Evolutionary conservation across 1,139 yeast genomes (phyloP).

Genomic region (Suhomyces terraborum): DNA sequence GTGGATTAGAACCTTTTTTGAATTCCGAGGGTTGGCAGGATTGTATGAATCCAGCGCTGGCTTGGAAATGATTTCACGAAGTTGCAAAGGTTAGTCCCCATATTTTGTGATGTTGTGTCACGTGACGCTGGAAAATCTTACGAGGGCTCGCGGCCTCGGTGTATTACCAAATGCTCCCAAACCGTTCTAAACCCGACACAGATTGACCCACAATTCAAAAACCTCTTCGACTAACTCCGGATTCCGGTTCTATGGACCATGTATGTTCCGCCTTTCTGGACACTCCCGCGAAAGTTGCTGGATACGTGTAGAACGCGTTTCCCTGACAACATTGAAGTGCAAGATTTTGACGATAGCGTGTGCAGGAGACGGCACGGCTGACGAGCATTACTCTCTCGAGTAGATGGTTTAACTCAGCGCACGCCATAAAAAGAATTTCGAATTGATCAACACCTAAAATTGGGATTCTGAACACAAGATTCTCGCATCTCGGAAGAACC

Average conservation of each 20-base stretch:
- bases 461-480: background rate
- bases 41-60: too few relatives aligned
- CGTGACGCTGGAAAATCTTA: background rate
- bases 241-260: background rate
- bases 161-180: background rate
- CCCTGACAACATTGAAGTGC: background rate
- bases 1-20: too few relatives aligned
- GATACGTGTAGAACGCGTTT: background rate
- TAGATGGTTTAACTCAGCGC: background rate
- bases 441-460: too few relatives aligned
- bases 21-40: background rate
- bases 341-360: background rate
- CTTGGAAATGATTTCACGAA: too few relatives aligned
- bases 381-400: background rate
- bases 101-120: too few relatives aligned
- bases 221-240: background rate
- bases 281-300: background rate
- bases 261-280: background rate
- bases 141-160: background rate
- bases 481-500: background rate
- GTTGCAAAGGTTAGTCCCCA: too few relatives aligned
- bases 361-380: conserved; percentile 1
- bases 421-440: too few relatives aligned
- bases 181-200: background rate
- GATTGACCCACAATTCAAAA: background rate